These are phyloP conservation scores for Delphinella strobiligena DNA, from an alignment of 2,329 filamentous ascomycete species.

Conservation along the genomic window DNA sequence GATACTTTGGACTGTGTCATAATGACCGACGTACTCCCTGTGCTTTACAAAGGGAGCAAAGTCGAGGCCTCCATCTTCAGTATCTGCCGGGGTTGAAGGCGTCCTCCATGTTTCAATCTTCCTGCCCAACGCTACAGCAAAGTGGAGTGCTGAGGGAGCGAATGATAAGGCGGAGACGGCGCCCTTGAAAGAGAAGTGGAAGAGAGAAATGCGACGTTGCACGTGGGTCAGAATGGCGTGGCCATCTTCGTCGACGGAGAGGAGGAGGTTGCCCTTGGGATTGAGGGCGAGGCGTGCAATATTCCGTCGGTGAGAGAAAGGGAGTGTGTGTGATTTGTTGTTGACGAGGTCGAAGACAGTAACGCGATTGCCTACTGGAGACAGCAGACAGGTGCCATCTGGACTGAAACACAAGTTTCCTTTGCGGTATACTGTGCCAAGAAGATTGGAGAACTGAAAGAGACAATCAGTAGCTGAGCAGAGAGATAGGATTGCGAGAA, in stretches of 20 bases:
- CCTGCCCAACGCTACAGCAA: conserved; percentile 76
- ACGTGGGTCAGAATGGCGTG: conserved; percentile 89
- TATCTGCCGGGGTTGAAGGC: conserved; percentile 65
- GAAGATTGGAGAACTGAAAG: conserved; percentile 86
- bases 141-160: conserved; percentile 80
- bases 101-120: conserved; percentile 94
- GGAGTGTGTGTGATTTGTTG: conserved; percentile 78
- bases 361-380: conserved; percentile 90
- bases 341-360: conserved; percentile 94
- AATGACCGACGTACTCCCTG: conserved; percentile 76
- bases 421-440: conserved; percentile 96
- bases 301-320: conserved; percentile 88
- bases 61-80: conserved; percentile 69
- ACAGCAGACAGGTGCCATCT: conserved; percentile 90
- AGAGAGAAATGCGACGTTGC: conserved; percentile 70
- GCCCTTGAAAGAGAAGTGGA: conserved; percentile 91
- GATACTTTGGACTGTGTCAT: conserved; percentile 72
- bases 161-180: conserved; percentile 75
- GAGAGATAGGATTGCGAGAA: background rate
- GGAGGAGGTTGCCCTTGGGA: conserved; percentile 79
- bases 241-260: conserved; percentile 89
- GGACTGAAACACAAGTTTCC: conserved; percentile 94
- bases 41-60: conserved; percentile 92
- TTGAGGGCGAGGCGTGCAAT: conserved; percentile 80
- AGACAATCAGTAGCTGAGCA: conserved; percentile 14